Evolutionary conservation across 1,284 basidiomycete genomes (phyloP), one percentile per base, ranked within the genome.

Genomic region (Microbotryum intermedium): DNA sequence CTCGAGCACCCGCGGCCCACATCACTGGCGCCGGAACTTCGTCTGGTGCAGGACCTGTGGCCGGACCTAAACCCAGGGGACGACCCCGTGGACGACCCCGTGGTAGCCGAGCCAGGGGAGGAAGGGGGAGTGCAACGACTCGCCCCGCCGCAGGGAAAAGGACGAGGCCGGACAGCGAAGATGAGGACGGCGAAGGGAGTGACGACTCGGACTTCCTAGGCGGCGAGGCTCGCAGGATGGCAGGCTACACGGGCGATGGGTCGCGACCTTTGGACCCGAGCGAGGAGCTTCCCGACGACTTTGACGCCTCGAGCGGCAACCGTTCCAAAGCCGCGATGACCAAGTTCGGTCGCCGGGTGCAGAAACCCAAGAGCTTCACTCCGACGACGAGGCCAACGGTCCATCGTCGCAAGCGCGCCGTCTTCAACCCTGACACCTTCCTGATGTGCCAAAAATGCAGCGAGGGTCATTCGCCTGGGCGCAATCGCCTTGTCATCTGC

Each of bases 331-430:
- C 50, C 20, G 55, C 60, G 29, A 63, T 53, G 34, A 68, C 66
- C 43, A 66, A 66, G 48, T 68, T 60, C 5, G 66, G 66, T 3
- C 61, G 66, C 49, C 65, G 66, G 54, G 61, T 68, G 34, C 58
- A 55, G 16, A 62, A 62, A 50, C 66, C 66, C 2, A 59, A 58
- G 54, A 50, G 64, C 11, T 68, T 68, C 59, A 48, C 57, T 1
- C 66, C 66, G 39, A 68, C 64, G 42, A 64, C 57, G 55, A 57
- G 57, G 49, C 64, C 66, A 21, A 25, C 53, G 62, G 65, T 67
- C 28, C 56, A 56, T 3, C 64, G 66, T 6, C 57, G 59, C 43
- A 68, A 68, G 51, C 66, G 66, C 16, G 16, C 13, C 6, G 8
- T 58, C n/a, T 9, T 30, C 18, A 29, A 43, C 26, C 42, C 42